phyloP scores from a whole-genome alignment of 192 early-diverging fungal species.

The Entomortierella chlamydospora region DNA sequence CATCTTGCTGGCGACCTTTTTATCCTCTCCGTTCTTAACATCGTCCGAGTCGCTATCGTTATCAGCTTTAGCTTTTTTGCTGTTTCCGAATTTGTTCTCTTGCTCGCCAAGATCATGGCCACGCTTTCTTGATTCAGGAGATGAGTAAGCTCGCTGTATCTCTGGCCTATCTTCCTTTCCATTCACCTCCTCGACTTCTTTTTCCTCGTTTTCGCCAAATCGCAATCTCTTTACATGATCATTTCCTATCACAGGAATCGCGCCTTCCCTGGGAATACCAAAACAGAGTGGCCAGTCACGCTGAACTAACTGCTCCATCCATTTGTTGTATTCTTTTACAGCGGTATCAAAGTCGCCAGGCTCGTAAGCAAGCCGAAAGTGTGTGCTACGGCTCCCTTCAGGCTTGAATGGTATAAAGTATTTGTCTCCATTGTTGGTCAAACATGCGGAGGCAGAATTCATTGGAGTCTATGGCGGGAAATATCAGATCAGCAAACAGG shows the following conservation, averaged over 20 bases:
- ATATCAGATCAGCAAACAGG: not conserved
- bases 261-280: conserved; percentile 62
- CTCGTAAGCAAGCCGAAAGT: conserved; percentile 84
- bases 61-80: conserved; percentile 37
- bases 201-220: too few species aligned
- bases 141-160: conserved; percentile 11
- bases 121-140: conserved; percentile 38
- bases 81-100: conserved; percentile 10
- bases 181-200: not conserved
- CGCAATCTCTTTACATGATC: not conserved
- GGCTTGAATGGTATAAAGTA: conserved; percentile 82
- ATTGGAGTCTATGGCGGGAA: conserved; percentile 70
- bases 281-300: conserved; percentile 92
- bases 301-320: conserved; percentile 75
- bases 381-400: conserved; percentile 69
- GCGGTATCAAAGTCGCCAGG: conserved; percentile 86
- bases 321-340: conserved; percentile 72
- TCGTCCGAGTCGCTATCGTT: conserved; percentile 1
- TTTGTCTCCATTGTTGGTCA: conserved; percentile 83
- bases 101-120: conserved; percentile 5
- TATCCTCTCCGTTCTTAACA: conserved; percentile 8
- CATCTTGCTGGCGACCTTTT: conserved; percentile 6
- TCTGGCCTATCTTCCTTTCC: conserved; percentile 9
- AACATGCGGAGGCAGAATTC: conserved; percentile 80
- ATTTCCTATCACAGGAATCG: not conserved